A percentile compares a stretch with the other conserved stretches of the same genome.
phyloP scores from a whole-genome alignment of 805 yeast species.

The Jamesozyma hellenica region DNA sequence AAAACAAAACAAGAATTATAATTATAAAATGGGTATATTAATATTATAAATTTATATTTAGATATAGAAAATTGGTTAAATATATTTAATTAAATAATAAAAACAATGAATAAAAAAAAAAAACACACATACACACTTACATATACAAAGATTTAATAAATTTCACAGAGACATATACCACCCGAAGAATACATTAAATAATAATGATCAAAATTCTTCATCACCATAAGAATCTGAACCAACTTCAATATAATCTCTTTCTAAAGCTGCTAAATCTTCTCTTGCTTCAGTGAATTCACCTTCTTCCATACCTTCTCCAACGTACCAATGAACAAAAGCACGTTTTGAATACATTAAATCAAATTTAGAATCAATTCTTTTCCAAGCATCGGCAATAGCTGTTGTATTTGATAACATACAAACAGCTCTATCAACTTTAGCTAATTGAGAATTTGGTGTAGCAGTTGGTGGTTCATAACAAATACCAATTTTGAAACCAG shows the following conservation, averaged over 20 bases:
- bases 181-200: too few relatives aligned
- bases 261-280: constrained; percentile 95
- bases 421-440: constrained; percentile 90
- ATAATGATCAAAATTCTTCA: constrained; percentile 46
- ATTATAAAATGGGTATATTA: too few relatives aligned
- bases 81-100: too few relatives aligned
- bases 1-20: too few relatives aligned
- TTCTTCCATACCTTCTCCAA: constrained; percentile 99
- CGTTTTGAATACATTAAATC: constrained; percentile 98
- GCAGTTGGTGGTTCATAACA: constrained; percentile 97
- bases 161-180: too few relatives aligned
- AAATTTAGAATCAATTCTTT: constrained; percentile 91
- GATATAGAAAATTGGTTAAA: too few relatives aligned
- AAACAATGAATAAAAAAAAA: too few relatives aligned
- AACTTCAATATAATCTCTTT: constrained; percentile 93
- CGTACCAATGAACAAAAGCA: constrained; percentile 99
- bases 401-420: constrained; percentile 97
- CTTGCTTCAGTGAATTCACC: constrained; percentile 99
- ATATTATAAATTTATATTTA: too few relatives aligned
- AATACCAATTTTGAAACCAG: constrained; percentile 98
- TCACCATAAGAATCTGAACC: constrained; percentile 85
- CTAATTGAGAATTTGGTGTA: constrained; percentile 80
- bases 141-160: too few relatives aligned
- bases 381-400: constrained; percentile 98
- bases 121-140: too few relatives aligned